Percentiles rank a stretch among this genome's conserved stretches.
Conservation (phyloP, 768 basidiomycete genomes). For the Rubroboletus satanas region DNA sequence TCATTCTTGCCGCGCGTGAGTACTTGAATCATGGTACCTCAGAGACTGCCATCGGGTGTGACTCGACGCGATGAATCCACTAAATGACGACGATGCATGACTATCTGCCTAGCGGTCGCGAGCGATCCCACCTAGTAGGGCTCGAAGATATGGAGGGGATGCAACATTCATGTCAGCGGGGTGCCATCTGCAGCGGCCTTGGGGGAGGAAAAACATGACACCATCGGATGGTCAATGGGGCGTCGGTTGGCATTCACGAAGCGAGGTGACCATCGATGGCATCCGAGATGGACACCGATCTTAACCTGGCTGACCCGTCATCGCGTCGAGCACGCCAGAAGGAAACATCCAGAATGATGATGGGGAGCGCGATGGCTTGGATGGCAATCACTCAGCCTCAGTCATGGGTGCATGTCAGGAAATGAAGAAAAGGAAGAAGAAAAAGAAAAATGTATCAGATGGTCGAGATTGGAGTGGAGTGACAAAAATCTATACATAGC, state of each 20-base stretch:
- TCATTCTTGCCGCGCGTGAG: neutral
- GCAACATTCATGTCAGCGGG: too few relatives aligned
- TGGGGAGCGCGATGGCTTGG: neutral
- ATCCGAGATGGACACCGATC: neutral
- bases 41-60: conserved; percentile 1
- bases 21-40: neutral
- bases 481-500: too few relatives aligned
- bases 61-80: neutral
- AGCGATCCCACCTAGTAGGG: neutral
- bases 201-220: neutral
- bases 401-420: too few relatives aligned
- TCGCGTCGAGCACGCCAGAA: neutral
- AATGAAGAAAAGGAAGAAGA: too few relatives aligned
- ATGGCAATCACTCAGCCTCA: too few relatives aligned
- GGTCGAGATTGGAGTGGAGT: too few relatives aligned
- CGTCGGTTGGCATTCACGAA: neutral
- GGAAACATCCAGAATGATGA: neutral
- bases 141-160: neutral
- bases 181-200: neutral
- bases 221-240: neutral
- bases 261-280: neutral
- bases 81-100: neutral
- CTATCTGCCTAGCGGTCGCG: neutral
- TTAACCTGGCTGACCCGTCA: neutral
- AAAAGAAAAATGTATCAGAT: too few relatives aligned